phyloP scores from a whole-genome alignment of 306 rosid genomes.

The Trichosanthes truncata region DNA sequence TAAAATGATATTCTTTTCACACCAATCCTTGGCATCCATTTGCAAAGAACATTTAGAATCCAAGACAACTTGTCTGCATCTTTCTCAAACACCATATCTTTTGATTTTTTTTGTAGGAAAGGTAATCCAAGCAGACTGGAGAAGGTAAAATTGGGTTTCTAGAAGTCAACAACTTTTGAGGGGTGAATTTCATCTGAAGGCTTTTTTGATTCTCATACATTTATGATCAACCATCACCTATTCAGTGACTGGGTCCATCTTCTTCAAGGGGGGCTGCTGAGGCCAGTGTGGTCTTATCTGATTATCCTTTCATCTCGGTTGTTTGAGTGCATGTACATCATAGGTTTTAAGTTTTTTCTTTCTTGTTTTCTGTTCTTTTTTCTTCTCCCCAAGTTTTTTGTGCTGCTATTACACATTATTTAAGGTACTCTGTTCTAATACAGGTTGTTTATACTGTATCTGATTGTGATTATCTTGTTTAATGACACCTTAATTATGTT shows the following conservation, averaged over 20 bases:
- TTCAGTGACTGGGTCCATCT: slow-evolving; percentile 24
- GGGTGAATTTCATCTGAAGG: slow-evolving; percentile 23
- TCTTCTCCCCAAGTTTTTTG: not conserved
- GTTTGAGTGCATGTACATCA: slow-evolving; percentile 87
- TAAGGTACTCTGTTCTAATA: not conserved
- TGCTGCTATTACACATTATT: slow-evolving; percentile 7
- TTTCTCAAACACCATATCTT: not conserved
- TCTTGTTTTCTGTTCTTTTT: not conserved
- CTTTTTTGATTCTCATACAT: slow-evolving; percentile 25
- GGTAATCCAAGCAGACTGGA: slow-evolving; percentile 88
- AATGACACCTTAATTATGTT: slow-evolving; percentile 10
- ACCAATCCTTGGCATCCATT: not conserved
- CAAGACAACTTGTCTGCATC: not conserved
- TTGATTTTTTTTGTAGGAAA: slow-evolving; percentile 42
- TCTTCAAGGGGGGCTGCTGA: slow-evolving; percentile 30
- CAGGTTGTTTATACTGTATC: slow-evolving; percentile 11
- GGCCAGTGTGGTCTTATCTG: slow-evolving; percentile 22
- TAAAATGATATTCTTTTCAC: not conserved
- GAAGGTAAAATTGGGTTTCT: slow-evolving; percentile 40
- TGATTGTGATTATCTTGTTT: slow-evolving; percentile 11
- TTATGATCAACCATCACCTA: slow-evolving; percentile 29
- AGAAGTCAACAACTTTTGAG: slow-evolving; percentile 23
- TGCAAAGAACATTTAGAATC: not conserved
- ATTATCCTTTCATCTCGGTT: slow-evolving; percentile 52
- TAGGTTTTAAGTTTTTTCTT: slow-evolving; percentile 35